Base-by-base conservation (phyloP, 805 yeast genomes). In the Yarrowia alimentaria region DNA sequence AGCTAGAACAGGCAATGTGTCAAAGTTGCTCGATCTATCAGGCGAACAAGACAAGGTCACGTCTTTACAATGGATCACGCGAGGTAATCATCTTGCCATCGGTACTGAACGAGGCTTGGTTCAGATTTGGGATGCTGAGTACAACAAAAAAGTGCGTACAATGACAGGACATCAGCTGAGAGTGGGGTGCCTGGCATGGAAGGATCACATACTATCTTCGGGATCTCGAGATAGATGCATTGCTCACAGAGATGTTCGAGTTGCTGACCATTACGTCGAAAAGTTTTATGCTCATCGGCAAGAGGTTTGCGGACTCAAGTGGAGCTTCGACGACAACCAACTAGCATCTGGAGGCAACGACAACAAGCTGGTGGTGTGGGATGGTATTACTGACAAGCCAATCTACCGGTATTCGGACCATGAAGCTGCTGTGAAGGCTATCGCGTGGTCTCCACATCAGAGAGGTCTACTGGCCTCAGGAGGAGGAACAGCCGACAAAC, bases 391-490 rank as follows among this genome's bases (percentile, higher is more conserved):
- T 49, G 68, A 66, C 5, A 73, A 73, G 50, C 97, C 99, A 2
- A 64, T 87, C 21, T 77, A 81, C 61, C 81, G 74, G 54, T 84
- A 89, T 59, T 72, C 75, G 2, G 96, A 88, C 56, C 98, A 93
- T 64, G 79, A 78, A 13, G 97, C 98, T 1, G 99, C 99, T 0
- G 95, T 93, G 3, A 93, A 93, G 67, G 99, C 98, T 0, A 76
- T 93, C 49, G 86, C 95, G 1, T 93, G 99, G 99, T 85, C 95
- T 1, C 98, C 99, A 2, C 98, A 93, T 63, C 96, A 88, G 63
- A 72, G 97, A 51, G 97, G 98, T 1, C 75, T 90, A 3, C 66
- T 93, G 51, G 98, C 98, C 1, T 79, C 93, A 1, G 99, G 99
- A 12, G 99, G 99, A 14, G 99, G 99, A 28, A 89, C 98, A 0